Conservation (phyloP, 2,329 filamentous ascomycete species). For the Karstenula rhodostoma region DNA sequence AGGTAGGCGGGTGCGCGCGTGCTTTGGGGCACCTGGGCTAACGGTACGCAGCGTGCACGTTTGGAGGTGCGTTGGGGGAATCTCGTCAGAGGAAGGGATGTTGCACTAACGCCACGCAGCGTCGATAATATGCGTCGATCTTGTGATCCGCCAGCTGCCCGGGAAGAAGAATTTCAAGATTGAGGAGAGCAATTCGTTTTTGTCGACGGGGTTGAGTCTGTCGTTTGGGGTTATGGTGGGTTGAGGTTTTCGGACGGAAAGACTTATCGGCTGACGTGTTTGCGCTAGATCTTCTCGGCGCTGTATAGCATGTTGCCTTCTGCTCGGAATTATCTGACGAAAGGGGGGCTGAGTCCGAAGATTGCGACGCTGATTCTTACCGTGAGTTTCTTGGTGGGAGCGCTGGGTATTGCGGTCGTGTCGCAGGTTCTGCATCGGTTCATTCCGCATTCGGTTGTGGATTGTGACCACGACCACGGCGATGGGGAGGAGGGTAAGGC, state of each 20-base stretch:
- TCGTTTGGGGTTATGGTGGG: conserved; percentile 96
- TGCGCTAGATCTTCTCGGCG: conserved; percentile 82
- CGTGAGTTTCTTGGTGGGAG: conserved; percentile 73
- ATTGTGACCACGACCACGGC: conserved; percentile 78
- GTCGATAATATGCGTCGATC: conserved; percentile 85
- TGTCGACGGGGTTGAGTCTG: conserved; percentile 86
- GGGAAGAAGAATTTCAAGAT: conserved; percentile 82
- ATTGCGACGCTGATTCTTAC: conserved; percentile 74
- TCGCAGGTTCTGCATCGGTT: conserved; percentile 76
- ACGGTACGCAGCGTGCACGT: conserved; percentile 45
- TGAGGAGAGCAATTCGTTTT: conserved; percentile 85
- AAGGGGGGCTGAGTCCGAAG: conserved; percentile 72
- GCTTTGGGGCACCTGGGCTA: conserved; percentile 19
- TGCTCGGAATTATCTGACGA: conserved; percentile 77
- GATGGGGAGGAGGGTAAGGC: conserved; percentile 56
- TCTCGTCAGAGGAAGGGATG: background rate
- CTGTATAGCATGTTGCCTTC: conserved; percentile 93
- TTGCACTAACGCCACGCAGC: conserved; percentile 59
- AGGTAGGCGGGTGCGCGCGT: conserved; percentile 54
- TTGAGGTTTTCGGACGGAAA: conserved; percentile 6
- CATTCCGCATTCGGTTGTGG: conserved; percentile 80
- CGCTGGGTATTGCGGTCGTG: conserved; percentile 76
- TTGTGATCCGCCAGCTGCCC: conserved; percentile 76
- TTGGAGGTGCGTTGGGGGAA: conserved; percentile 41
- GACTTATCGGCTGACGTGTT: conserved; percentile 20